These are phyloP conservation scores for Pseudonitzschia delicatissima DNA, from an alignment of 108 stramenopile species.

Conservation along the genomic window DNA sequence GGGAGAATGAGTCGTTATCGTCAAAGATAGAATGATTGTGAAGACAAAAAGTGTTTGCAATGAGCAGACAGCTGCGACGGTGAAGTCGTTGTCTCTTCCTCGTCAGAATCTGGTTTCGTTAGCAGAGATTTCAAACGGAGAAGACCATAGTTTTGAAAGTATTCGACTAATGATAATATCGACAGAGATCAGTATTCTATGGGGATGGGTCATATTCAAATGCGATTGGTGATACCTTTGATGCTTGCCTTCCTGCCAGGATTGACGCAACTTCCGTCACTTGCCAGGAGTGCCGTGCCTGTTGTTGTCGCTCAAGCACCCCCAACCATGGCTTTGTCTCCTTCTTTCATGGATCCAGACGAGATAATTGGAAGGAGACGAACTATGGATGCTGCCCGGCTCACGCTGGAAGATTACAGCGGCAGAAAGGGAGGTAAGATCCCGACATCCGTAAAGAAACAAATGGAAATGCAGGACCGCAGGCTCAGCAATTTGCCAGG, in stretches of 20 bases:
- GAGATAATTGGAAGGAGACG: neutral
- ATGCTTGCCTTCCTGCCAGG: slow-evolving; percentile 2
- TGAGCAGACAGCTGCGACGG: too few relatives aligned
- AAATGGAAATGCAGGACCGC: slow-evolving; percentile 16
- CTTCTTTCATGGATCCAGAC: neutral
- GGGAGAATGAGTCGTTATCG: too few relatives aligned
- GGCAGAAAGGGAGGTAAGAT: neutral
- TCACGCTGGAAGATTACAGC: neutral
- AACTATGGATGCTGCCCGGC: neutral
- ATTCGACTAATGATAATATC: neutral
- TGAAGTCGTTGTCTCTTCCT: too few relatives aligned
- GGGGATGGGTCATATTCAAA: neutral
- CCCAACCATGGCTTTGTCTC: neutral
- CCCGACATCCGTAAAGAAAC: slow-evolving; percentile 2
- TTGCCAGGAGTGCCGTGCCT: neutral
- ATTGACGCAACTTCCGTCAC: neutral
- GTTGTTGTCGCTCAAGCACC: neutral
- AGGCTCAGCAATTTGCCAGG: slow-evolving; percentile 18
- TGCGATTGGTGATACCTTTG: neutral
- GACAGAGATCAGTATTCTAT: neutral
- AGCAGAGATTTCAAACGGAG: neutral
- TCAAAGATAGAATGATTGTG: too few relatives aligned
- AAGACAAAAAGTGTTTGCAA: too few relatives aligned
- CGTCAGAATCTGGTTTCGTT: too few relatives aligned
- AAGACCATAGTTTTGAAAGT: neutral